Evolutionary conservation across 257 asterid species (phyloP), one percentile per base, ranked within the genome.

Genomic region (Salvia rosmarinus): DNA sequence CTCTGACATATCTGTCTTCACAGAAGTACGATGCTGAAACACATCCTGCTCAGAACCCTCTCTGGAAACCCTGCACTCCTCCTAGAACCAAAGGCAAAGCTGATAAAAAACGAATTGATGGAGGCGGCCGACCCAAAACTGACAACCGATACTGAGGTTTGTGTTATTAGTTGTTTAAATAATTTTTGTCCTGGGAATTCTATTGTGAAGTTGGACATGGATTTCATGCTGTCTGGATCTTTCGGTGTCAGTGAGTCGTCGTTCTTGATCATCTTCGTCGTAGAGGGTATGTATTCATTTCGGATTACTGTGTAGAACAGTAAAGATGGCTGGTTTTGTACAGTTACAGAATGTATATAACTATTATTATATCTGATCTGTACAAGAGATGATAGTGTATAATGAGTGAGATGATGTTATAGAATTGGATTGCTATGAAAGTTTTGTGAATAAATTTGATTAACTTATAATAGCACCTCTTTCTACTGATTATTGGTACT

Each of bases 1-100:
- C 98, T 52, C 78, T 93, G 68, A 78, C 84, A 23, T 90, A 89
- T 82, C 96, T 93, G 9, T 84, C 97, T 37, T 67, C 90, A 10
- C 95, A 89, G 69, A 89, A 88, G 20, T 88, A 79, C 20, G 81
- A 88, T 60, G 81, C 83, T 2, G 84, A 78, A 50, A 64, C 73
- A 5, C 81, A 73, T n/a, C 49, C 82, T 4, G n/a, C 58, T 54
- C 96, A 79, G 69, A 78, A 75, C 73, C 80, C 89, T 13, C 69
- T 70, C 13, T 68, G 85, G 77, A 74, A 81, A 13, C 82, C 90
- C 19, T 64, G 82, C 39, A 83, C 95, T 72, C 91, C 96, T 20
- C 88, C 92, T 10, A 77, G 87, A 60, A 44, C 82, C 10, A 82
- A 71, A 76, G 78, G 82, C 43, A 85, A 82, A 23, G 70, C 75